A percentile compares a stretch with the other conserved stretches of the same genome.
phyloP scores from a whole-genome alignment of 169 alveolate species.

The Cryptosporidium parvum region DNA sequence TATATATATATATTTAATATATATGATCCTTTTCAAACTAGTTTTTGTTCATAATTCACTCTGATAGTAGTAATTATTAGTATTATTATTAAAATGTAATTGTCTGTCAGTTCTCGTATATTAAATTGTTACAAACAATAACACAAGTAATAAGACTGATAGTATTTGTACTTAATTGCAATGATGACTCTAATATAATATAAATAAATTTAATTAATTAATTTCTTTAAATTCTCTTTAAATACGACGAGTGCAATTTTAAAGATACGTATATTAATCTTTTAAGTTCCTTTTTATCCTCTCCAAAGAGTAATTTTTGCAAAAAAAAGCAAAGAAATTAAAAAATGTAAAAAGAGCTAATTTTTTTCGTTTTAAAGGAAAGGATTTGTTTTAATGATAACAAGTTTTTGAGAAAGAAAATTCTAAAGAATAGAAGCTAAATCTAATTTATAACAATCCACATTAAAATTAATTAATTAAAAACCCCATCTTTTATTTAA shows the following conservation, averaged over 20 bases:
- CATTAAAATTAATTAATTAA: no score
- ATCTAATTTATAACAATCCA: neutral
- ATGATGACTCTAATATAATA: neutral
- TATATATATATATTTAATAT: neutral
- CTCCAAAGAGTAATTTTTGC: neutral
- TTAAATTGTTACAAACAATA: no score
- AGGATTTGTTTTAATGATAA: neutral
- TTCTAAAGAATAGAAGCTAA: no score
- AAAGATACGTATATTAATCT: neutral
- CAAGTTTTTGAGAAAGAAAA: no score
- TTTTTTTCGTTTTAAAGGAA: neutral
- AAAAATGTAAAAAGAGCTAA: no score
- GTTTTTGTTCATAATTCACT: neutral
- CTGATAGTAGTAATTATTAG: neutral
- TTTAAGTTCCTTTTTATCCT: neutral
- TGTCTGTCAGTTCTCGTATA: neutral
- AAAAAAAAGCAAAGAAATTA: no score
- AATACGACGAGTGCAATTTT: slow-evolving; percentile 8
- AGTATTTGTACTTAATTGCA: neutral
- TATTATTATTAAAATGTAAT: no score
- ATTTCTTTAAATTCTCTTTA: neutral
- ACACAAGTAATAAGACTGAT: neutral
- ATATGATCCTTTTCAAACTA: neutral
- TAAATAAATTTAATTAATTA: neutral
- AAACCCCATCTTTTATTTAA: neutral